Conservation (phyloP, 305 asterid genomes). For the Solanum hybrid region DNA sequence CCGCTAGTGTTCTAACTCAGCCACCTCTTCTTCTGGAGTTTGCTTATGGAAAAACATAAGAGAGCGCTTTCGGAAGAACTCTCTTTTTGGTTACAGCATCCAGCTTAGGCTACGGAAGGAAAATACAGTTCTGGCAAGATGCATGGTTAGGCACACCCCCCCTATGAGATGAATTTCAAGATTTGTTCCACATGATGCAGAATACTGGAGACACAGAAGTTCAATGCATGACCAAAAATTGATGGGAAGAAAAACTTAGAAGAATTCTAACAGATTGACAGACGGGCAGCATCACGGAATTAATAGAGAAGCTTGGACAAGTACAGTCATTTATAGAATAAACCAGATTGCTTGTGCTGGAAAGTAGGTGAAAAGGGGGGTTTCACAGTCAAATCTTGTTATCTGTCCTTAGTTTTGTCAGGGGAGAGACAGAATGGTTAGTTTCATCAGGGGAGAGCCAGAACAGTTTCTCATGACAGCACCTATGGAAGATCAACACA, state of each 20-base stretch:
- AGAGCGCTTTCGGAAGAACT: not conserved
- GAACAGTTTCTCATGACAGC: not conserved
- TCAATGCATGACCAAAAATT: not conserved
- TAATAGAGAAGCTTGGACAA: not conserved
- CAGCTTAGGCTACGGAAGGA: not conserved
- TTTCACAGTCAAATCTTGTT: not conserved
- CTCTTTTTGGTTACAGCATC: not conserved
- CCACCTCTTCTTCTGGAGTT: not conserved
- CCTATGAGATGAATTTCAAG: not conserved
- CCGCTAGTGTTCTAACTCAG: not conserved
- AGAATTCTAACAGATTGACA: not conserved
- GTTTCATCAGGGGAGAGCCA: not conserved
- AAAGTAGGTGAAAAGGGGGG: not conserved
- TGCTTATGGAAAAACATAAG: not conserved
- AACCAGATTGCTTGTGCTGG: not conserved
- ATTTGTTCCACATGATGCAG: not conserved
- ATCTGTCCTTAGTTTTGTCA: not conserved
- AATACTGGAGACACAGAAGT: not conserved
- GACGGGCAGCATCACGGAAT: not conserved
- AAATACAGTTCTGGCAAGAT: not conserved
- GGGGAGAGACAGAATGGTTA: not conserved
- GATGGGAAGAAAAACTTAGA: not conserved
- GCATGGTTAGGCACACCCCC: not conserved
- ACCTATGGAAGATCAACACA: not conserved
- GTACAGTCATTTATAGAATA: not conserved